These are phyloP conservation scores for Solanum boliviense DNA, from an alignment of 257 asterid species.

Conservation along the genomic window DNA sequence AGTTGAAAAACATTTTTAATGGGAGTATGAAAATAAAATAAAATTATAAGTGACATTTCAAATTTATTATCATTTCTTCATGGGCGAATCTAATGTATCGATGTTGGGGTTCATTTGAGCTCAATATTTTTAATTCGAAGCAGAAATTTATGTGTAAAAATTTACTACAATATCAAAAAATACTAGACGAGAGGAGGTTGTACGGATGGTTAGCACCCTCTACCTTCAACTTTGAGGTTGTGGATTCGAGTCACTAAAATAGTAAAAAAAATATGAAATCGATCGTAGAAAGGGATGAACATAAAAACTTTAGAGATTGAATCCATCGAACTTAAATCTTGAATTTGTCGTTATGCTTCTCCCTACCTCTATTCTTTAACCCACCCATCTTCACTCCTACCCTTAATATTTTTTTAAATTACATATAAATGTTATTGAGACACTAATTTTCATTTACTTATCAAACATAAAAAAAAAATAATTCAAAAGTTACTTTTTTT, in stretches of 20 bases:
- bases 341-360: accelerated
- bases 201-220: not conserved
- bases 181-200: accelerated
- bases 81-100: not conserved
- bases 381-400: not conserved
- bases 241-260: not conserved
- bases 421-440: too few species aligned
- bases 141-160: not conserved
- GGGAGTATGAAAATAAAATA: not conserved
- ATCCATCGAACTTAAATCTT: not conserved
- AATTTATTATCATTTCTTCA: not conserved
- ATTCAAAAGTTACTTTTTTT: too few species aligned
- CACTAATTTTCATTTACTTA: too few species aligned
- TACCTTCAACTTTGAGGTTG: not conserved
- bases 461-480: too few species aligned
- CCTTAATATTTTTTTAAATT: too few species aligned
- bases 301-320: not conserved
- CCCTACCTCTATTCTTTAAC: not conserved
- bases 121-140: accelerated
- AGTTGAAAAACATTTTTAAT: too few species aligned
- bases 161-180: accelerated
- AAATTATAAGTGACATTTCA: not conserved
- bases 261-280: too few species aligned
- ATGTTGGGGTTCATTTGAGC: not conserved
- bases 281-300: too few species aligned